phyloP scores from a whole-genome alignment of 2,329 filamentous ascomycete species.

The Penicillium nordicum region DNA sequence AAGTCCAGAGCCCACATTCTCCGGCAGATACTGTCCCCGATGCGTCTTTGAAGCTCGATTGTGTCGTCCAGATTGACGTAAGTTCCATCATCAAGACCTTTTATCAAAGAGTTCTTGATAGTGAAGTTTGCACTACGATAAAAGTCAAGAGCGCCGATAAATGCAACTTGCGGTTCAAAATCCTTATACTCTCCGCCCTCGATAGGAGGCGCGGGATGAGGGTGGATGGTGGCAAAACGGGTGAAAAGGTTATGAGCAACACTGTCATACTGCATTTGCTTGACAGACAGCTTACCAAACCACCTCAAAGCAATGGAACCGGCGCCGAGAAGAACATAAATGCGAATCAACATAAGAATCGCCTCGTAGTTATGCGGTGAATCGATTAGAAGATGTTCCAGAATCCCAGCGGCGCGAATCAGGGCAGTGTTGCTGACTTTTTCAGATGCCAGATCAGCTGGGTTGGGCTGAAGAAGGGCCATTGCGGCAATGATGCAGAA shows the following conservation, averaged over 20 bases:
- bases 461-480: conserved; percentile 36
- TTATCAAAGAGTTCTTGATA: conserved; percentile 35
- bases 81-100: conserved; percentile 41
- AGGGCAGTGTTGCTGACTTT: conserved; percentile 30
- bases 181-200: conserved; percentile 41
- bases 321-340: conserved; percentile 45
- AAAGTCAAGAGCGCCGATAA: conserved; percentile 42
- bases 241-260: conserved; percentile 49
- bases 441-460: conserved; percentile 16
- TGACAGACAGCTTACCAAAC: conserved; percentile 47
- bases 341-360: conserved; percentile 43
- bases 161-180: conserved; percentile 41
- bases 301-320: conserved; percentile 46
- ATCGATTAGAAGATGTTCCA: conserved; percentile 40
- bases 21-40: conserved; percentile 41
- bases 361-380: conserved; percentile 49
- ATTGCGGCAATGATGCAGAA: conserved; percentile 44
- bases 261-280: conserved; percentile 49
- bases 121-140: conserved; percentile 40
- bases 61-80: conserved; percentile 45
- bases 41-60: conserved; percentile 39
- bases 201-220: conserved; percentile 40
- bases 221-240: conserved; percentile 47
- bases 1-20: conserved; percentile 44
- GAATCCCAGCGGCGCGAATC: conserved; percentile 37